These are phyloP conservation scores for Cymbidium sinense DNA, from an alignment of 106 monocot genomes.

Conservation along the genomic window DNA sequence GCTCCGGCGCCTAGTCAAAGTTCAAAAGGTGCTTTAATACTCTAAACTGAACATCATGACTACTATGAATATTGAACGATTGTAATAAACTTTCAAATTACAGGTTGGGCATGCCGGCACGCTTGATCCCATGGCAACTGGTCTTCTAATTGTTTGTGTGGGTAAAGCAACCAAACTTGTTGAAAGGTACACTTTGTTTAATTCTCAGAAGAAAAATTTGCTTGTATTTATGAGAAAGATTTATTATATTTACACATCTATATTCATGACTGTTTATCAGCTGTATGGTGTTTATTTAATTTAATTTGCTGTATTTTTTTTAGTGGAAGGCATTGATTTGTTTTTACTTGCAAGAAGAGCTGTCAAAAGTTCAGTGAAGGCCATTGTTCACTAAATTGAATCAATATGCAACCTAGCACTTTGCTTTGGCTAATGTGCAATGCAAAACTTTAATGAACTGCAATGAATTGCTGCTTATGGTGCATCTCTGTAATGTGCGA, in stretches of 20 bases:
- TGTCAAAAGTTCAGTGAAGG: not conserved
- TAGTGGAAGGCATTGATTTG: not conserved
- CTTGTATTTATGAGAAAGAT: not conserved
- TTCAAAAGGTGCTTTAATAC: constrained; percentile 73
- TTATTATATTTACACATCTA: not conserved
- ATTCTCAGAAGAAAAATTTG: not conserved
- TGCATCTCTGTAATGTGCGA: not conserved
- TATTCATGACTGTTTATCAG: not conserved
- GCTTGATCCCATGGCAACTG: constrained; percentile 98
- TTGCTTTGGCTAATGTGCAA: not conserved
- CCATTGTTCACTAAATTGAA: not conserved
- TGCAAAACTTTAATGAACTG: not conserved
- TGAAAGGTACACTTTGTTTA: constrained; percentile 45
- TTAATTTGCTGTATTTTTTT: not conserved
- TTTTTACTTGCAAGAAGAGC: not conserved
- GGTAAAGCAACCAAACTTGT: constrained; percentile 95
- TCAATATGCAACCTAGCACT: not conserved
- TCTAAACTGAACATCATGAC: not conserved
- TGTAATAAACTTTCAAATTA: constrained; percentile 6
- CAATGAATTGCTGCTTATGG: not conserved
- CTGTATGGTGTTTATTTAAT: not conserved
- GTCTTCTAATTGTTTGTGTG: constrained; percentile 88
- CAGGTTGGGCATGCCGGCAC: constrained; percentile 99
- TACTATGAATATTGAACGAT: not conserved
- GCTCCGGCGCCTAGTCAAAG: constrained; percentile 77